Base-by-base conservation (phyloP, 2,329 filamentous ascomycete species). In the Aspergillaceae sp. region DNA sequence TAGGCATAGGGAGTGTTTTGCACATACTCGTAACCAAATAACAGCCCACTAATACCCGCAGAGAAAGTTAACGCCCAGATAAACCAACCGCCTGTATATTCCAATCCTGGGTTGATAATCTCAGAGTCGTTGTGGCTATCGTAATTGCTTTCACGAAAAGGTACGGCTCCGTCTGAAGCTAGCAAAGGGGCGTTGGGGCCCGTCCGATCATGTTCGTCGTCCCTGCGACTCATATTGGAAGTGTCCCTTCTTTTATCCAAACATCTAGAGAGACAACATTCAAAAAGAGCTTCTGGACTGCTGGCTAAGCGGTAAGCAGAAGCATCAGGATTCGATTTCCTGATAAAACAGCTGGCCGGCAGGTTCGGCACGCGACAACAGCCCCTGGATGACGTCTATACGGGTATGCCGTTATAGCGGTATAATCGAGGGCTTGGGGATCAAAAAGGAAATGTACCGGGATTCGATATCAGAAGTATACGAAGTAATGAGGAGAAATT, bases 1-100 rank as follows among this genome's bases (percentile, higher is more conserved):
- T 19, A 29, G 30, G 8, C 4, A 9, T 40, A 32, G 6, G n/a
- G 6, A 5, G 28, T 7, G 33, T 29, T 4, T 28, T 19, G 40
- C 29, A 49, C 64, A 47, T 66, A 77, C 75, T 82, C 79, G 57
- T 80, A 82, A 46, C 79, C 79, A 63, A 82, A 82, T 10, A 82
- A 61, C 9, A 82, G 62, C 3, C 78, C 78, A 43, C 73, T 76
- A 9, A 82, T 70, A 3, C 77, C 76, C 5, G 78, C 78, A 26
- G 77, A 75, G 40, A 79, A 66, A 0, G 77, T 80, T 43, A 82
- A 62, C 3, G 67, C 64, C 73, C 75, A 80, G 35, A 80, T 73
- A 47, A 80, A 79, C 43, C 60, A 56, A 30, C 63, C 62, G 38
- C 62, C 63, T 4, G 58, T 59, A 37, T 55, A 54, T 41, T 40